Evolutionary conservation across 163 green algal species (phyloP).

Genomic region (Coccomyxa subellipsoidea): DNA sequence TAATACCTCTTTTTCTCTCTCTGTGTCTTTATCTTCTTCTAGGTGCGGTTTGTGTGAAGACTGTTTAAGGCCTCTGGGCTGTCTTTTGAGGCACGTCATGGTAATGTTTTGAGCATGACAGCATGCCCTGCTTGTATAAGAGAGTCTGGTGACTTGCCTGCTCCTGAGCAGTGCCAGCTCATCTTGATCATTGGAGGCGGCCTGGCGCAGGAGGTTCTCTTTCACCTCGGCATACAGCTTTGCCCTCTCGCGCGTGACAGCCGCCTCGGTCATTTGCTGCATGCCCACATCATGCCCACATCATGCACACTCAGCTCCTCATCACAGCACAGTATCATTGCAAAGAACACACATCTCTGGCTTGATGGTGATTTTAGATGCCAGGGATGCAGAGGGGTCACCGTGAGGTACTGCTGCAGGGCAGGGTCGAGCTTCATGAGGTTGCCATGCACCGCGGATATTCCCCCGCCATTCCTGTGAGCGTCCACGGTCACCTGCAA

Average conservation of each 20-base stretch:
- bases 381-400: not conserved
- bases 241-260: conserved; percentile 28
- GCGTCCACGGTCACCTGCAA: conserved; percentile 20
- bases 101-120: no score
- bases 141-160: not conserved
- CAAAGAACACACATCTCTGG: no score
- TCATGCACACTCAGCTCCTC: not conserved
- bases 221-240: conserved; percentile 27
- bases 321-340: not conserved
- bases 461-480: conserved; percentile 21
- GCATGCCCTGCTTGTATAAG: no score
- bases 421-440: conserved; percentile 33
- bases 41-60: no score
- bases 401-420: conserved; percentile 30
- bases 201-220: not conserved
- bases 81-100: no score
- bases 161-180: not conserved
- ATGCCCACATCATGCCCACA: not conserved
- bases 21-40: no score
- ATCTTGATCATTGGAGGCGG: not conserved
- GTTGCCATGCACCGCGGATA: conserved; percentile 32
- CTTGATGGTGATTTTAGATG: no score
- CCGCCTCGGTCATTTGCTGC: conserved; percentile 32
- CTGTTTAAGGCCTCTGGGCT: no score
- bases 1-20: no score